Conservation (phyloP, 352 stramenopile genomes). For the Globisporangium ultimum region DNA sequence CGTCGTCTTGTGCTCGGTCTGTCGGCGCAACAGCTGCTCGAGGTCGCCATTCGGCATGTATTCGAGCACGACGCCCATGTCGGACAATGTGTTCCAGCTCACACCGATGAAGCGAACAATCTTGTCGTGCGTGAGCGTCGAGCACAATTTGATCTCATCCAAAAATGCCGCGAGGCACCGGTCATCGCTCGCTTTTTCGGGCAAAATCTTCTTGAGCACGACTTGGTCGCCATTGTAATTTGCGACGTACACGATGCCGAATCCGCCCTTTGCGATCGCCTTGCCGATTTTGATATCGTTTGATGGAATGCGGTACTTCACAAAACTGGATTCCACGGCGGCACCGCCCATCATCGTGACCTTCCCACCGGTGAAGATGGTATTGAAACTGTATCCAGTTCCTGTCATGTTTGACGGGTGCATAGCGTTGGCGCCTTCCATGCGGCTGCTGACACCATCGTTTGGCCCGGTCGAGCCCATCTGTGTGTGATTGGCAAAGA, state of each 20-base stretch:
- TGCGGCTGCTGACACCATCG: constrained; percentile 14
- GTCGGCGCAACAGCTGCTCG: constrained; percentile 63
- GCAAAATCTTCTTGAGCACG: constrained; percentile 83
- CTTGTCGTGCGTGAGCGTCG: constrained; percentile 74
- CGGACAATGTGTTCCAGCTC: constrained; percentile 82
- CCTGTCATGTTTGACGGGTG: constrained; percentile 15
- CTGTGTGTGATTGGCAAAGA: constrained; percentile 53
- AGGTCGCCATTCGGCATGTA: constrained; percentile 78
- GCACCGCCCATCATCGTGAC: constrained; percentile 51
- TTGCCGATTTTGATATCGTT: constrained; percentile 61
- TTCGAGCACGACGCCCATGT: constrained; percentile 80
- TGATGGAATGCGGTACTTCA: constrained; percentile 75
- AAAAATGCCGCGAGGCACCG: constrained; percentile 65
- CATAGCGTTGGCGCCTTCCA: constrained; percentile 14
- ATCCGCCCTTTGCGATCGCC: constrained; percentile 69
- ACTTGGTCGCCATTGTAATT: constrained; percentile 55
- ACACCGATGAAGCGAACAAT: constrained; percentile 81
- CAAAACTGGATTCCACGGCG: constrained; percentile 50
- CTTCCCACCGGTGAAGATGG: constrained; percentile 53
- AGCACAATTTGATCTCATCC: constrained; percentile 83
- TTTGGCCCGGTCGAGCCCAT: constrained; percentile 16
- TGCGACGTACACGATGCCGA: constrained; percentile 69
- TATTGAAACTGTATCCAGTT: constrained; percentile 37
- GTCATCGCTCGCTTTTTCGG: constrained; percentile 77
- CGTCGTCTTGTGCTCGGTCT: constrained; percentile 31